Conservation (phyloP, 495 filamentous ascomycete species). For the Neurospora cerealis region DNA sequence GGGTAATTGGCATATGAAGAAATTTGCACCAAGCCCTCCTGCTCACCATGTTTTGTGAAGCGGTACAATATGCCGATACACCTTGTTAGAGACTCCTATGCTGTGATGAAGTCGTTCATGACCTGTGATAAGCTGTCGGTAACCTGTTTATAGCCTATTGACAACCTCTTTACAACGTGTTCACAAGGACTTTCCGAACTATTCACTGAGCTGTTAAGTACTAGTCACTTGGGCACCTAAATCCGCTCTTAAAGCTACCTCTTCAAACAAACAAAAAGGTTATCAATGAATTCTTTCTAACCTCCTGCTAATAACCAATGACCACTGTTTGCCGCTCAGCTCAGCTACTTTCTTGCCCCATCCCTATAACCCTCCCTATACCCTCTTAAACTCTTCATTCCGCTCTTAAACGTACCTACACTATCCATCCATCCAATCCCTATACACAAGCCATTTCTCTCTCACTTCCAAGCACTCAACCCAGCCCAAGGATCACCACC, state of each 20-base stretch:
- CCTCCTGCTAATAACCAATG: background rate
- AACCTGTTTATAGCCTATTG: background rate
- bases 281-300: background rate
- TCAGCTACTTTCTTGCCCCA: background rate
- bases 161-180: background rate
- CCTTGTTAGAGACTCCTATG: background rate
- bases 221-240: background rate
- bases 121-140: background rate
- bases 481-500: constrained; percentile 74
- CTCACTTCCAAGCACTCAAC: constrained; percentile 75
- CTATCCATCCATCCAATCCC: background rate
- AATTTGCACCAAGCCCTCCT: background rate
- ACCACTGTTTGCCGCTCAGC: background rate
- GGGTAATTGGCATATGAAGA: background rate
- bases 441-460: background rate
- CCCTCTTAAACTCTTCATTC: background rate
- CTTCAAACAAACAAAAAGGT: background rate
- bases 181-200: background rate
- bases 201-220: background rate
- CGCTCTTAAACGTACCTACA: background rate
- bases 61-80: background rate
- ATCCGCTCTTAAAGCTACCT: background rate
- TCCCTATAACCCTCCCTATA: background rate
- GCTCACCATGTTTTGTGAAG: background rate
- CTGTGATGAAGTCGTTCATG: background rate